Base-by-base conservation (phyloP, 805 yeast species). In the Wickerhamiella qilinensis region DNA sequence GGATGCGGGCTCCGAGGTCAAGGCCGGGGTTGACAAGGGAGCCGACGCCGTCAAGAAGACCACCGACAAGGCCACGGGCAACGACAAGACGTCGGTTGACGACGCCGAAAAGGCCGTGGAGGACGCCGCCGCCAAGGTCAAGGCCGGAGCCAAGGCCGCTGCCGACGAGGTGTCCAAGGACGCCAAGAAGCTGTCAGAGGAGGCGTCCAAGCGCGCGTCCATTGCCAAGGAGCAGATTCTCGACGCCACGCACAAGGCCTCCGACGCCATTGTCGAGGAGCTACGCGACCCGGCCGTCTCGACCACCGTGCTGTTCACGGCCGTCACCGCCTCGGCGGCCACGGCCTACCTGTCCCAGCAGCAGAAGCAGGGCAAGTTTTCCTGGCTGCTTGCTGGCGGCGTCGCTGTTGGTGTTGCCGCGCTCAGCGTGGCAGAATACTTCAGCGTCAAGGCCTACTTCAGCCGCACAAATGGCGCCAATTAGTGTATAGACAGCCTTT, bases 241-340 rank as follows among this genome's bases (percentile, higher is more conserved):
- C 25, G 47, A 35, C 14, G 33, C 41, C 14, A 40, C 47, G 31
- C 40, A 41, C 35, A 36, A 30, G 40, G 43, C 41, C 41, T 39
- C 49, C 18, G 48, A 48, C 17, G 43, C 41, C 40, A 28, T 49
- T 21, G 42, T 37, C 20, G 52, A 50, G 34, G 51, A 48, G 40
- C 41, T 50, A 19, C 46, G 43, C 35, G 54, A 50, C 41, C 53
- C 54, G 3, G 53, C 53, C 15, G 42, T 46, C 6, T 43, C 49
- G 35, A 49, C 54, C 21, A 50, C 54, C 29, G 51, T 48, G 11
- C 41, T 49, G 17, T 49, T 50, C 37, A 44, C 54, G 3, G 47
- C 47, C 15, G 45, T 49, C 29, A 47, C 53, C 12, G 48, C 53
- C 32, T 41, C 52, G n/a, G 54, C 54, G 8, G 54, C 54, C 22